Base-by-base conservation (phyloP, 768 basidiomycete species). In the Auriculariales sp. region DNA sequence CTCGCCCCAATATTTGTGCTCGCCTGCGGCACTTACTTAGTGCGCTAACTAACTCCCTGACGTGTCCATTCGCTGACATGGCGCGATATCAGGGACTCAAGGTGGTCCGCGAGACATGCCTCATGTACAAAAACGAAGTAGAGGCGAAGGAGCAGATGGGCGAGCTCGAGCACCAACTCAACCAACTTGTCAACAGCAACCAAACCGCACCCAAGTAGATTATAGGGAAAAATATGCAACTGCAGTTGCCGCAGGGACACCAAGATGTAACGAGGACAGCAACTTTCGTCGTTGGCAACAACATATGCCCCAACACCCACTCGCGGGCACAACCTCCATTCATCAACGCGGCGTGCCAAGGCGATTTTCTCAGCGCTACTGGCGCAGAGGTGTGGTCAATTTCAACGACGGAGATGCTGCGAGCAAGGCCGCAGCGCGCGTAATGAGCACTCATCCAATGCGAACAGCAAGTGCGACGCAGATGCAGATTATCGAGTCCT, bases 401-500 rank as follows among this genome's bases (percentile, higher is more conserved):
- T 6, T 6, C n/a, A 15, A 36, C n/a, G 32, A 33, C 32, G 32
- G 32, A 11, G 2, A 33, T 11, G 11, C 32, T 11, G 32, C 32
- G 32, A 22, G n/a, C 7, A n/a, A n/a, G 35, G n/a, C 7, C 4
- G 35, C 35, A 36, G 5, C 35, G 39, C 39, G n/a, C n/a, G n/a
- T n/a, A n/a, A n/a, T n/a, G n/a, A n/a, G n/a, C n/a, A n/a, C n/a
- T 52, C 35, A 58, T 33, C 51, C 46, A 49, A 71, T 74, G 62
- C 76, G 74, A 52, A 79, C 64, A 28, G 77, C 77, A 56, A 79
- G 75, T 32, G 76, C 78, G 50, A 77, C 71, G 62, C 78, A 79
- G 52, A 77, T 74, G 66, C 78, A 79, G 54, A 79, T 78, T 52
- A 79, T 61, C 30, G 75, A 81, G 60, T 87, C 86, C 87, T 90